Percentiles rank a stretch among this genome's conserved stretches.
These are phyloP conservation scores for Podila verticillata DNA, from an alignment of 192 early-diverging fungal species.

Conservation along the genomic window DNA sequence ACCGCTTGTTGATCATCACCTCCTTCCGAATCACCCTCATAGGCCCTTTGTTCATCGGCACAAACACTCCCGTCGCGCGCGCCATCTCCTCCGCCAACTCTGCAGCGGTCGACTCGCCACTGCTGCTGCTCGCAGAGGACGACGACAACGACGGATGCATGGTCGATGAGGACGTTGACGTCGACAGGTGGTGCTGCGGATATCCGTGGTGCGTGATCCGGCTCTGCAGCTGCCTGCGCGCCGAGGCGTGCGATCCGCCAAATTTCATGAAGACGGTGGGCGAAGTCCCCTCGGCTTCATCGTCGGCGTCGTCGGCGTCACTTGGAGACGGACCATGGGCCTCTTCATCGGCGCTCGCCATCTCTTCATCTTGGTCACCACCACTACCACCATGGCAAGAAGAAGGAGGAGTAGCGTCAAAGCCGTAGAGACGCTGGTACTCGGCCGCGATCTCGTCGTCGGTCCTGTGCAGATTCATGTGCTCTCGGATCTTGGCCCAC, in stretches of 20 bases:
- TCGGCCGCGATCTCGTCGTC: slow-evolving; percentile 34
- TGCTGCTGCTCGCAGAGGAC: neutral
- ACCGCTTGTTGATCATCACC: slow-evolving; percentile 31
- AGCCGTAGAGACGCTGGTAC: slow-evolving; percentile 27
- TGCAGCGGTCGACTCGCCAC: neutral
- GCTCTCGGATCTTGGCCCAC: slow-evolving; percentile 42
- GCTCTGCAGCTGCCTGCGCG: neutral
- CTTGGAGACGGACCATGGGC: neutral
- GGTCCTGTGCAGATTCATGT: slow-evolving; percentile 37
- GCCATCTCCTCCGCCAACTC: no score
- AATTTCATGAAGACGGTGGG: slow-evolving; percentile 20
- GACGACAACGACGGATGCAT: neutral
- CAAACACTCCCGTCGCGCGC: neutral
- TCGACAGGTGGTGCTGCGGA: neutral
- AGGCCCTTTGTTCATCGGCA: neutral
- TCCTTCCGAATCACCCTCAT: slow-evolving; percentile 22
- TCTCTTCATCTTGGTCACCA: neutral
- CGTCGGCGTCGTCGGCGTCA: slow-evolving; percentile 27
- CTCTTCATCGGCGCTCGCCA: slow-evolving; percentile 6
- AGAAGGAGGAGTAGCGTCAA: neutral
- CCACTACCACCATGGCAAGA: neutral
- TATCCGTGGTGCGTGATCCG: neutral
- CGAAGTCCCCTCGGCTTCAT: slow-evolving; percentile 6
- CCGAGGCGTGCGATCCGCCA: slow-evolving; percentile 2
- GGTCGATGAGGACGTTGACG: neutral